phyloP scores from a whole-genome alignment of 2,329 filamentous ascomycete genomes.

The Monilinia aucupariae region DNA sequence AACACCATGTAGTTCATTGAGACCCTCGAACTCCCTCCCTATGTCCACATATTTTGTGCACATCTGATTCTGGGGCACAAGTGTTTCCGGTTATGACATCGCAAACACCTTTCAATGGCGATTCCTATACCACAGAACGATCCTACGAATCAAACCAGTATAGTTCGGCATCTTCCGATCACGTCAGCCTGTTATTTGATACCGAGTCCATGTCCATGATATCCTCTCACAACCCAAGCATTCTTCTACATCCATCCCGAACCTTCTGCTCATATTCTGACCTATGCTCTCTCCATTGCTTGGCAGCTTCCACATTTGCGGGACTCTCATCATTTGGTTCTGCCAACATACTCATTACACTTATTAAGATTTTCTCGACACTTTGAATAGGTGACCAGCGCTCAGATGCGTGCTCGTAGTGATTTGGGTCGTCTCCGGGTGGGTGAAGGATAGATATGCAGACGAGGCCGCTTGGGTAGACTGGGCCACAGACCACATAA shows the following conservation, averaged over 20 bases:
- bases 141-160: neutral
- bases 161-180: neutral
- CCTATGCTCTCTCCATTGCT: conserved; percentile 88
- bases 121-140: neutral
- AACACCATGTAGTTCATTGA: neutral
- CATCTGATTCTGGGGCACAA: neutral
- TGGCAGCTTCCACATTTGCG: conserved; percentile 91
- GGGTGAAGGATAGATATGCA: conserved; percentile 98
- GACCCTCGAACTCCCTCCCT: neutral
- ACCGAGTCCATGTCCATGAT: neutral
- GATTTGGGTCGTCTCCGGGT: conserved; percentile 93
- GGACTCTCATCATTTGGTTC: conserved; percentile 97
- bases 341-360: conserved; percentile 96
- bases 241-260: conserved; percentile 71
- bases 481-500: conserved; percentile 41
- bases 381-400: conserved; percentile 96
- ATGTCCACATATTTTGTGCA: neutral
- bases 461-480: conserved; percentile 86
- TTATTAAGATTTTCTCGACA: conserved; percentile 95
- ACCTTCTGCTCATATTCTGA: conserved; percentile 83
- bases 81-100: too few relatives aligned
- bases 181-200: neutral
- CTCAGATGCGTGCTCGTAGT: conserved; percentile 94
- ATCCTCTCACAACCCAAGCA: conserved; percentile 60
- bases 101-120: neutral